Evolutionary conservation across 768 basidiomycete species (phyloP).

Genomic region (Psilocybe cubensis): DNA sequence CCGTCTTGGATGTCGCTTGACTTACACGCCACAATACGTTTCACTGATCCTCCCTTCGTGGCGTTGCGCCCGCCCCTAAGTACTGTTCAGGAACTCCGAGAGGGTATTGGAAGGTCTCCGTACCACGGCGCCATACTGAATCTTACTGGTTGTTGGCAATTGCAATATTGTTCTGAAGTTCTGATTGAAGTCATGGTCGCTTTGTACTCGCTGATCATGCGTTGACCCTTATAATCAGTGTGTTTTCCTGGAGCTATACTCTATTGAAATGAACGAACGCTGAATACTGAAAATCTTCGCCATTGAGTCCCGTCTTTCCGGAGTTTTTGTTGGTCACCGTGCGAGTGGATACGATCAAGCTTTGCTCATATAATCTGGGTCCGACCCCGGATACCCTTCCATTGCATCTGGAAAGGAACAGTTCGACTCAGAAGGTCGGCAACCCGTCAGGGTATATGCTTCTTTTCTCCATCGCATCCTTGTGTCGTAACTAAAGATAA

Average conservation of each 20-base stretch:
- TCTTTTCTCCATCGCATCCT: slow-evolving; percentile 11
- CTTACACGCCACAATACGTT: slow-evolving; percentile 1
- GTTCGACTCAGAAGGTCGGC: not conserved
- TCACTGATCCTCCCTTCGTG: slow-evolving; percentile 7
- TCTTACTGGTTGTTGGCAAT: no score
- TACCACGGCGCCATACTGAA: no score
- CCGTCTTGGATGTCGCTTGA: not conserved
- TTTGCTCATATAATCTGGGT: not conserved
- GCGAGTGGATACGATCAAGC: slow-evolving; percentile 6
- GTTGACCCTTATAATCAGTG: not conserved
- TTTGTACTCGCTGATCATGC: not conserved
- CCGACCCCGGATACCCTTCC: slow-evolving; percentile 15
- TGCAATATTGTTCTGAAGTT: no score
- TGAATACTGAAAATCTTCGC: not conserved
- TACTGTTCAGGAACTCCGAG: not conserved
- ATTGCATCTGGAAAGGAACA: not conserved
- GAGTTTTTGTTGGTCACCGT: not conserved
- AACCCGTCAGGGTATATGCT: slow-evolving; percentile 6
- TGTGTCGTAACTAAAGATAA: slow-evolving; percentile 10
- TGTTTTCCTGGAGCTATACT: not conserved
- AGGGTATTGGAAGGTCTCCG: no score
- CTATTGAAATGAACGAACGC: not conserved
- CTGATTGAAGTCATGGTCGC: no score
- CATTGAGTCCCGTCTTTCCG: not conserved
- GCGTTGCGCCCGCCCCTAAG: not conserved